Conservation (phyloP, 2,329 filamentous ascomycete species). For the Aureobasidium sp. region DNA sequence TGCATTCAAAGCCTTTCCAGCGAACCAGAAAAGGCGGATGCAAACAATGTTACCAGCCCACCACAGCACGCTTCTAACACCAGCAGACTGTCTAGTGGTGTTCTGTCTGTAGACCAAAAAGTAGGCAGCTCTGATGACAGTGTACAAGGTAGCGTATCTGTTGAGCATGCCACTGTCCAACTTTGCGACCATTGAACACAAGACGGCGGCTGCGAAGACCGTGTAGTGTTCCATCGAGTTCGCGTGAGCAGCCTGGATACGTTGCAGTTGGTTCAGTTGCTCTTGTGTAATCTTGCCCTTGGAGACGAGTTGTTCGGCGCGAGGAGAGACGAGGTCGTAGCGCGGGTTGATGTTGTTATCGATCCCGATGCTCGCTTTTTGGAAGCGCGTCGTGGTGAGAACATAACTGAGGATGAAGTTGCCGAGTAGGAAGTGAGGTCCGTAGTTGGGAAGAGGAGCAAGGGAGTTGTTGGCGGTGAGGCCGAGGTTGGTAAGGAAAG, state of each 20-base stretch:
- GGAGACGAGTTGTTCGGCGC: constrained; percentile 31
- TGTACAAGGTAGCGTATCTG: constrained; percentile 35
- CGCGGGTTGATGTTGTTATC: constrained; percentile 44
- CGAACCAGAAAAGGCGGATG: constrained; percentile 32
- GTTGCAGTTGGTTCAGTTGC: constrained; percentile 38
- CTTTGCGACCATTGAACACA: constrained; percentile 35
- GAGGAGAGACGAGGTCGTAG: constrained; percentile 35
- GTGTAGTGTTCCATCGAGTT: constrained; percentile 41
- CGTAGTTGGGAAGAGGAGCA: constrained; percentile 20
- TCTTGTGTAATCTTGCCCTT: constrained; percentile 37
- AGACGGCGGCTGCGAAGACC: constrained; percentile 33
- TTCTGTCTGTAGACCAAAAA: constrained; percentile 36
- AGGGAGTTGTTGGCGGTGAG: constrained; percentile 19
- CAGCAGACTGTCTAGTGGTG: constrained; percentile 30
- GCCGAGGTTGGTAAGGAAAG: constrained; percentile 22
- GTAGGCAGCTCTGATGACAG: constrained; percentile 36
- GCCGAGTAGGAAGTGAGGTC: constrained; percentile 31
- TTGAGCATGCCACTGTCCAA: constrained; percentile 35
- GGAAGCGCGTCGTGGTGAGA: constrained; percentile 37
- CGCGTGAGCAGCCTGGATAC: constrained; percentile 41
- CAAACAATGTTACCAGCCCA: constrained; percentile 40
- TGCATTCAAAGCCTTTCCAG: constrained; percentile 27
- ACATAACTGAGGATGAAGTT: constrained; percentile 42
- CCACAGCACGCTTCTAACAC: constrained; percentile 35
- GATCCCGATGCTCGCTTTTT: constrained; percentile 38